Evolutionary conservation across 257 asterid species (phyloP), one percentile per base, ranked within the genome.

Genomic region (Anisodus acutangulus): DNA sequence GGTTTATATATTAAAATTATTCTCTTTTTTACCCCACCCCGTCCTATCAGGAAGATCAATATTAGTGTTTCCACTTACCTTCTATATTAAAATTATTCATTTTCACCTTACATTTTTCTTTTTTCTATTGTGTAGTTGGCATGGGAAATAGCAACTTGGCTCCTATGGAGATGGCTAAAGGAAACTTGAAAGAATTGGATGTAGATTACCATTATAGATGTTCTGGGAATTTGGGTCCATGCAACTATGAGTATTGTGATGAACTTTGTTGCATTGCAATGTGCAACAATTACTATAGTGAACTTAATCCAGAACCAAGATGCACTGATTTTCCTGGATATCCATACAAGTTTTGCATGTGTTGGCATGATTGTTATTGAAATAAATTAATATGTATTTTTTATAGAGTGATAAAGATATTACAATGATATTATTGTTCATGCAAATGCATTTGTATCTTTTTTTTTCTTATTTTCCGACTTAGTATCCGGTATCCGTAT

Each of bases 361-460:
- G 84, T 45, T 62, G 43, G 70, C 84, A 81, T 81, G 84, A 81
- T 43, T 81, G 84, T 60, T 81, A 19, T 19, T 74, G 43, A 74
- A 47, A 72, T 71, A 17, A 45, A 4, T 4, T 3, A 45, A 71
- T n/a, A 49, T 4, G 0, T 64, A 10, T 26, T 45, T 45, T 19
- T 10, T 17, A 45, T 19, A 72, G 6, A 55, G 60, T 55, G 60
- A 55, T 13, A 13, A 11, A 11, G 17, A 43, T n/a, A 16, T 71
- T 71, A 71, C 9, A 68, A 15, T 37, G 51, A 3, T 31, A 49
- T 67, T 67, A 35, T 67, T 35, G 3, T 67, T 67, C 22, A 35
- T 67, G 70, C 41, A 10, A 64, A 26, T 10, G 17, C 70, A 64
- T 41, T 10, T 4, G 70, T 10, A 26, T 63, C 6, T 62, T 63